Conservation (phyloP, 1,284 basidiomycete genomes). For the Boletellus deceptivus region DNA sequence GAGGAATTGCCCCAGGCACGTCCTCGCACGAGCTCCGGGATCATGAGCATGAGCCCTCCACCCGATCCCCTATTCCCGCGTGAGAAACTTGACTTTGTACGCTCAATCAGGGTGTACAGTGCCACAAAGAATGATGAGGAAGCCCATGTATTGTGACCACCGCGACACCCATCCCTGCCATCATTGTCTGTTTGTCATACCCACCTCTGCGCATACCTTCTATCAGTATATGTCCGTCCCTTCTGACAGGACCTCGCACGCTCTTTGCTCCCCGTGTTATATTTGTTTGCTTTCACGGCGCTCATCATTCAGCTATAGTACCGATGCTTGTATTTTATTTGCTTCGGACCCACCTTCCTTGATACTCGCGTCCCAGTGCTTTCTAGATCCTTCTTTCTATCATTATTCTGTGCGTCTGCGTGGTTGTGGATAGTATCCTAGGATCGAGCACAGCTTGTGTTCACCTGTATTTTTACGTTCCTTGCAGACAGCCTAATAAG, state of each 20-base stretch:
- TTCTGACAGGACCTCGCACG: conserved; percentile 14
- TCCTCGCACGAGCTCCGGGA: conserved; percentile 6
- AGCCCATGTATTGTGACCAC: conserved; percentile 22
- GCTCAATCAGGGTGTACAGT: conserved; percentile 56
- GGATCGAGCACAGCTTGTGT: background rate
- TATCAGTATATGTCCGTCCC: conserved; percentile 8
- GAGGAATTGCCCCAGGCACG: conserved; percentile 12
- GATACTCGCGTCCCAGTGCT: background rate
- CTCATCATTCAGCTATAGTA: conserved; percentile 3
- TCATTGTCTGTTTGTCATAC: background rate
- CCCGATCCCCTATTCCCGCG: conserved; percentile 29
- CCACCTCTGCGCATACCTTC: background rate
- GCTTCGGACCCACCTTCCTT: conserved; percentile 7
- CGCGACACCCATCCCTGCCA: background rate
- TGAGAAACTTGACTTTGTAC: conserved; percentile 49
- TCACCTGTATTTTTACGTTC: conserved; percentile 23
- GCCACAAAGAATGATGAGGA: conserved; percentile 38
- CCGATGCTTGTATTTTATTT: conserved; percentile 17
- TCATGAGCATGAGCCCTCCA: conserved; percentile 13
- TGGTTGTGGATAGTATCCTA: conserved; percentile 7
- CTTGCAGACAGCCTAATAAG: conserved; percentile 7
- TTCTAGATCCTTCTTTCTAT: conserved; percentile 10
- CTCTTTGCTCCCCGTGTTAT: conserved; percentile 16
- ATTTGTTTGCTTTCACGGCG: background rate
- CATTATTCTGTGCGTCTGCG: conserved; percentile 11